These are phyloP conservation scores for Arxiozyma slooffiae DNA, from an alignment of 1,139 yeast species.

Conservation along the genomic window DNA sequence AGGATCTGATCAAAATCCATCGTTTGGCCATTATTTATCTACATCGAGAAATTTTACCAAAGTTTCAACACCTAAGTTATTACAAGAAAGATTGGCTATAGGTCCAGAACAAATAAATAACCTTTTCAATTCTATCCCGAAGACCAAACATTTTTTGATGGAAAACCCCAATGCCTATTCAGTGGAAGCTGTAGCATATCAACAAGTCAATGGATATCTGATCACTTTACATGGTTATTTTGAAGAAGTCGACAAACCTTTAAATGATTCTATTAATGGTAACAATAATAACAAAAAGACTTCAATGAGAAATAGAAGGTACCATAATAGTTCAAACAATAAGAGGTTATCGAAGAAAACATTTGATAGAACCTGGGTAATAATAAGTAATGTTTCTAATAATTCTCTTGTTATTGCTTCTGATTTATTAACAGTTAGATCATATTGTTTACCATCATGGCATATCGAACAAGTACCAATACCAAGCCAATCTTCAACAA, in stretches of 20 bases:
- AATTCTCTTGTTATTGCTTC: constrained; percentile 76
- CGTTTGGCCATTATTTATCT: constrained; percentile 58
- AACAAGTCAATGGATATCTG: constrained; percentile 66
- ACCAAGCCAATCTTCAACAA: neutral
- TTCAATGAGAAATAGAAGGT: constrained; percentile 33
- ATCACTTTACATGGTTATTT: constrained; percentile 78
- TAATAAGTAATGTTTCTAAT: constrained; percentile 39
- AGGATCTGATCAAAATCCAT: constrained; percentile 34
- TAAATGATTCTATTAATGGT: constrained; percentile 25
- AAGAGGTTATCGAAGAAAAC: constrained; percentile 52
- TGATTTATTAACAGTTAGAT: constrained; percentile 64
- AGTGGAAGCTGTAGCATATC: constrained; percentile 67
- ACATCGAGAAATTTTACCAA: constrained; percentile 69
- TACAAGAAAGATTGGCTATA: constrained; percentile 48
- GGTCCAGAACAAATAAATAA: constrained; percentile 64
- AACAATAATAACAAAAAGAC: constrained; percentile 8
- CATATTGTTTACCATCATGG: constrained; percentile 59
- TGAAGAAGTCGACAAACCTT: constrained; percentile 55
- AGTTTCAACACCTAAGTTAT: constrained; percentile 52
- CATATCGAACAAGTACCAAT: constrained; percentile 9
- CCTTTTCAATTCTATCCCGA: constrained; percentile 60
- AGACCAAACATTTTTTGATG: constrained; percentile 59
- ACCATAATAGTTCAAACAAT: constrained; percentile 27
- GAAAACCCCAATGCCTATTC: constrained; percentile 61
- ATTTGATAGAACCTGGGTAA: constrained; percentile 75